Evolutionary conservation across 345 rosid species (phyloP), one percentile per base, ranked within the genome.

Genomic region (Acer yangbiense): DNA sequence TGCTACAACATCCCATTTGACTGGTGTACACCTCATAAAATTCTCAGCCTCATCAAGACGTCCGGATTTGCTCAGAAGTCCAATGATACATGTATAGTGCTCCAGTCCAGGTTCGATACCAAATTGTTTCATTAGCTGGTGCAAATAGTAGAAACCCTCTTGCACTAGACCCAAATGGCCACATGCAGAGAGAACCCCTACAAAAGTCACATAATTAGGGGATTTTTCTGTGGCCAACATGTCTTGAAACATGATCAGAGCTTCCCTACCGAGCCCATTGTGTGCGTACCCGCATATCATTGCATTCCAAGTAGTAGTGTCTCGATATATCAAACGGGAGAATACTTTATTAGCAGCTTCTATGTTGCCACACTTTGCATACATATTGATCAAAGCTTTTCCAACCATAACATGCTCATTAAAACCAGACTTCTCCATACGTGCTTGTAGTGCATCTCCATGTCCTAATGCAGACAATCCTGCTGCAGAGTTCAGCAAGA

Each of bases 141-240:
- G 81, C 68, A 93, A 79, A 82, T 83, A 88, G 82, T 86, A 84
- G 75, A 89, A 85, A 17, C 92, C 97, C 71, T 88, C 86, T 66
- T 82, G 73, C 79, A 90, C 88, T 13, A 86, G 77, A 76, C 92
- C 97, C 32, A 86, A 70, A 79, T 93, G 93, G 79, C 87, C 82
- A 81, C 98, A 94, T 76, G 97, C 92, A 64, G 90, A 92, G 66
- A 94, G 90, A 82, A 91, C 83, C 55, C 97, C 97, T 13, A 90
- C 84, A 77, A 94, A 94, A 48, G 98, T 93, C 73, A 94, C 86
- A 27, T 85, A 79, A 76, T 89, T 93, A 18, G 98, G 98, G 73
- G 13, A 18, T 82, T 86, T 88, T 78, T 82, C 87, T 63, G 83
- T 68, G 17, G 79, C 75, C 78, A 90, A 52, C 93, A 95, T 87